Evolutionary conservation across 352 stramenopile species (phyloP).

Genomic region (Thalassiosira mediterranea): DNA sequence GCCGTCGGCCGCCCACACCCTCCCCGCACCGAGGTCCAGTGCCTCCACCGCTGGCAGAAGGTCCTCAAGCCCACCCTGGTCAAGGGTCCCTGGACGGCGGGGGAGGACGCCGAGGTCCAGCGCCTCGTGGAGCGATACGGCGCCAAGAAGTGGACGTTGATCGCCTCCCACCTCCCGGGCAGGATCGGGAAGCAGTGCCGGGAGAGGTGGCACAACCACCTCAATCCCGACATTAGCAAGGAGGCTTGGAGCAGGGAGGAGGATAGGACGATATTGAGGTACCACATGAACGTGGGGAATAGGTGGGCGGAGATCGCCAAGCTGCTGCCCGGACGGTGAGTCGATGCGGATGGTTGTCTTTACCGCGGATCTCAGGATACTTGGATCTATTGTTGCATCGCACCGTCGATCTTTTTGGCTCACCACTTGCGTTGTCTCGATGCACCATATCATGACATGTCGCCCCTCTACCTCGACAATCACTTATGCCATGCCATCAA

Average conservation of each 20-base stretch:
- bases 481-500: too few relatives aligned
- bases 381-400: too few relatives aligned
- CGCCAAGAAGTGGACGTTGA: conserved; percentile 90
- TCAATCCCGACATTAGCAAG: conserved; percentile 93
- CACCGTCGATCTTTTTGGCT: too few relatives aligned
- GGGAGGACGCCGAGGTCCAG: conserved; percentile 92
- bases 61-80: conserved; percentile 91
- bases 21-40: conserved; percentile 83
- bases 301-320: conserved; percentile 84
- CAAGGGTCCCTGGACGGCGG: conserved; percentile 94
- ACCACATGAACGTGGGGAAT: conserved; percentile 78
- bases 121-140: conserved; percentile 79
- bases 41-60: conserved; percentile 95
- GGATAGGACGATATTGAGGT: conserved; percentile 85
- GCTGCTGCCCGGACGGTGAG: conserved; percentile 67
- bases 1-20: conserved; percentile 60
- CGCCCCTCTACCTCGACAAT: neutral
- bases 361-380: too few relatives aligned
- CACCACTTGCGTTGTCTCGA: too few relatives aligned
- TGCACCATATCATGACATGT: too few relatives aligned
- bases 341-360: neutral
- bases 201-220: conserved; percentile 96
- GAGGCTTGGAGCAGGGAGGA: conserved; percentile 92
- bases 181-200: conserved; percentile 95
- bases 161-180: conserved; percentile 90